Base-by-base conservation (phyloP, 2,329 filamentous ascomycete species). In the Aspergillus sp. region DNA sequence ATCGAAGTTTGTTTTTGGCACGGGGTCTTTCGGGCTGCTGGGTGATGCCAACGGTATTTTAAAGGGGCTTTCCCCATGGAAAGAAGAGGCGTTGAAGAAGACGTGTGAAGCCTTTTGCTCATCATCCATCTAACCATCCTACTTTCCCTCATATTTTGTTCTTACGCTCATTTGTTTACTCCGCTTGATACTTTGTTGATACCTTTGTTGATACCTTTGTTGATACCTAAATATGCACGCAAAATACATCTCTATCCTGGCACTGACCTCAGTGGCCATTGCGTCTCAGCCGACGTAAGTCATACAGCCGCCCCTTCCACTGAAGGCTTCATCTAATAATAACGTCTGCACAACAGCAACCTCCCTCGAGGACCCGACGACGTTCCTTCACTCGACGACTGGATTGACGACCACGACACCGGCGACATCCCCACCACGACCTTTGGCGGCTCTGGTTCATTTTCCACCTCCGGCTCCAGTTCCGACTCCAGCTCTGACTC, bases 141-240 rank as follows among this genome's bases (percentile, higher is more conserved):
- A 37, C 9, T 37, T 12, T n/a, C 15, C 14, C 6, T 37, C 5
- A 37, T 15, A 5, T 11, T 37, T n/a, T 33, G 3, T 39, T 37
- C 21, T 12, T 19, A 17, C 31, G 11, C 23, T 37, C 19, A 48
- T 48, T 33, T 49, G 17, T 9, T 15, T n/a, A 15, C n/a, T 15
- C 31, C 24, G 1, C n/a, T 46, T 21, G 7, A 46, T 46, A 15
- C 23, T 3, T 37, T 37, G 12, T 37, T 37, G 12, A n/a, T n/a
- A 37, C 15, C 14, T 39, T n/a, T n/a, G n/a, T 46, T 21, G 7
- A 46, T 46, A 15, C 24, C 23, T 3, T 37, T 37, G 12, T 37
- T 37, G 12, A n/a, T n/a, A 37, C 15, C 14, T 39, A 41, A 53
- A 45, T 9, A 53, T 53, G 51, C 51, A 53, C 40, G 51, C 41